Conservation (phyloP, 208 protist species). For the Trypanosoma boissoni region DNA sequence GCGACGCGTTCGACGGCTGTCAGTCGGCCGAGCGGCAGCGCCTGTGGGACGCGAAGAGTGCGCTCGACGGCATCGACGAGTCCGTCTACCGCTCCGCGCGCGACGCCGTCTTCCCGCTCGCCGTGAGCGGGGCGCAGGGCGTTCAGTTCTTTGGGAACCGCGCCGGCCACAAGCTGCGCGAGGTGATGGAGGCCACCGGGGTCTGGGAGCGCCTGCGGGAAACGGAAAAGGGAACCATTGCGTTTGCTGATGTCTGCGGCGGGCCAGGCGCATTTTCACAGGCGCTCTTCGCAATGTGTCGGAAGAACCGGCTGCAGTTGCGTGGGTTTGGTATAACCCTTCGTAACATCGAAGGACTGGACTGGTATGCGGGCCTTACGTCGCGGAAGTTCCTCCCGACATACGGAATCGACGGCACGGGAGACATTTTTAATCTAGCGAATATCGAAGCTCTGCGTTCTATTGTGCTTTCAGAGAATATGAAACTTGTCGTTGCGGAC, state of each 20-base stretch:
- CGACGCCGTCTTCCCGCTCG: slow-evolving; percentile 70
- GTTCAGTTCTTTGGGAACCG: slow-evolving; percentile 67
- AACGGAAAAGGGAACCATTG: slow-evolving; percentile 25
- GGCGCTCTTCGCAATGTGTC: slow-evolving; percentile 52
- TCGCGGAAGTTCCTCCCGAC: slow-evolving; percentile 50
- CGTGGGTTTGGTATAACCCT: slow-evolving; percentile 89
- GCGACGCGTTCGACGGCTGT: slow-evolving; percentile 70
- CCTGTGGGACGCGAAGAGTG: slow-evolving; percentile 61
- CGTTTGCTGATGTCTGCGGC: slow-evolving; percentile 89
- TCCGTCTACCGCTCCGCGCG: slow-evolving; percentile 44
- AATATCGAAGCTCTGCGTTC: slow-evolving; percentile 79
- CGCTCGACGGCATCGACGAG: slow-evolving; percentile 45
- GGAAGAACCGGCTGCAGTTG: slow-evolving; percentile 35
- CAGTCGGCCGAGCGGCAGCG: slow-evolving; percentile 35
- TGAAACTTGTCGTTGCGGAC: slow-evolving; percentile 88
- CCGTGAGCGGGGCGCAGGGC: slow-evolving; percentile 33
- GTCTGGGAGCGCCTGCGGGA: slow-evolving; percentile 55
- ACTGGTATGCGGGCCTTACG: slow-evolving; percentile 79
- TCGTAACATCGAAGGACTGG: slow-evolving; percentile 39
- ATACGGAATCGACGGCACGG: slow-evolving; percentile 85
- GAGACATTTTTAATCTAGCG: slow-evolving; percentile 71
- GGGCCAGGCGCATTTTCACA: slow-evolving; percentile 88
- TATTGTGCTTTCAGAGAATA: slow-evolving; percentile 24
- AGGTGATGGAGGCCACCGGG: slow-evolving; percentile 73
- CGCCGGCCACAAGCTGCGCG: slow-evolving; percentile 89